Percentiles rank a stretch among this genome's conserved stretches.
Evolutionary conservation across 2,329 filamentous ascomycete genomes (phyloP).

Genomic region (Parasarocladium wereldwijsianum): DNA sequence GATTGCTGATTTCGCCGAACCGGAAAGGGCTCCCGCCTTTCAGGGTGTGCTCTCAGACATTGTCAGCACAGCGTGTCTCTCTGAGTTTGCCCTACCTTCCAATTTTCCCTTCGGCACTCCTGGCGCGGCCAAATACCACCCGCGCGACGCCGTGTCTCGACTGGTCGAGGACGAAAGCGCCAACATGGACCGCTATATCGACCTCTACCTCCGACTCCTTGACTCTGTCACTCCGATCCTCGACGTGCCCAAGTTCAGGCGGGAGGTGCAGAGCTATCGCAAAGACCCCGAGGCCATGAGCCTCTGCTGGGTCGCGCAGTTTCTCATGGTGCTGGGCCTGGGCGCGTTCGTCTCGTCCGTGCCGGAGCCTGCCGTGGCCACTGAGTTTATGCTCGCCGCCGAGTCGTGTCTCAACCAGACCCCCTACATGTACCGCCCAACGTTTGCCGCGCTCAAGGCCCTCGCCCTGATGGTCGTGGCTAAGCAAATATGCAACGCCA

Average conservation of each 20-base stretch:
- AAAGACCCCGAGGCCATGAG: constrained; percentile 13
- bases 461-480: constrained; percentile 19
- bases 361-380: constrained; percentile 16
- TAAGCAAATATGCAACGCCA: constrained; percentile 21
- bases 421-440: constrained; percentile 21
- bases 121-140: constrained; percentile 17
- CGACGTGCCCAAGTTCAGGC: constrained; percentile 14
- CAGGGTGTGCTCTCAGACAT: constrained; percentile 16
- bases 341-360: constrained; percentile 16
- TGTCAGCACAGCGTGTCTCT: constrained; percentile 19
- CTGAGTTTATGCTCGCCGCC: constrained; percentile 20
- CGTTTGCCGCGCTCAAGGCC: constrained; percentile 15
- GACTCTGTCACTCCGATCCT: constrained; percentile 20
- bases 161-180: constrained; percentile 14
- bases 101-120: constrained; percentile 24
- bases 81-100: constrained; percentile 19
- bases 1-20: background rate
- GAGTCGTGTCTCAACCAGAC: constrained; percentile 23
- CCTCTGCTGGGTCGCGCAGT: constrained; percentile 18
- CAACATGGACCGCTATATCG: constrained; percentile 13
- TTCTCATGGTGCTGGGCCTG: constrained; percentile 20
- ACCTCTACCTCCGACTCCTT: constrained; percentile 16
- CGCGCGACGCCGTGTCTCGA: constrained; percentile 16
- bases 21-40: constrained; percentile 13
- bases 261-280: constrained; percentile 18